phyloP scores from a whole-genome alignment of 345 rosid species.

The Salix udensis region DNA sequence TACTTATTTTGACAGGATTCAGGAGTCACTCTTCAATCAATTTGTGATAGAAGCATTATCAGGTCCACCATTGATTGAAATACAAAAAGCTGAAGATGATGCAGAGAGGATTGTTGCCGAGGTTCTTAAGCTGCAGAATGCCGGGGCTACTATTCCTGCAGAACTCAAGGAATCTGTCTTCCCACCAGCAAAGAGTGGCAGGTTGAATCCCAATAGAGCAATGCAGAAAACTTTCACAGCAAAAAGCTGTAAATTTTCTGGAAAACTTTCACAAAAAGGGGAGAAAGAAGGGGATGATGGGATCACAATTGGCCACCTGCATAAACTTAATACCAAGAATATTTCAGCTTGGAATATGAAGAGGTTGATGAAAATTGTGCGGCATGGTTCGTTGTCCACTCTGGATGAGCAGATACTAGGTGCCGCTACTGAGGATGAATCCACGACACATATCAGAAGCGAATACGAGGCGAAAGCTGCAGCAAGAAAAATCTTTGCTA shows the following conservation, averaged over 20 bases:
- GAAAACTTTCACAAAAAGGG: constrained; percentile 24
- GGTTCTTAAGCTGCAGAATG: constrained; percentile 48
- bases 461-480: constrained; percentile 83
- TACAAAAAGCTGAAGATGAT: constrained; percentile 46
- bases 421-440: constrained; percentile 48
- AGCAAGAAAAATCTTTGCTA: constrained; percentile 78
- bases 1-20: constrained; percentile 88
- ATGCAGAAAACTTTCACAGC: constrained; percentile 26
- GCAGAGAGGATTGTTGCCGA: constrained; percentile 44
- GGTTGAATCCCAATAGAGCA: constrained; percentile 12
- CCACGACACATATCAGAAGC: constrained; percentile 54
- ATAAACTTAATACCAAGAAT: constrained; percentile 65
- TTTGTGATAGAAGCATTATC: constrained; percentile 79
- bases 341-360: constrained; percentile 98
- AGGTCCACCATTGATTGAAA: constrained; percentile 68
- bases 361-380: constrained; percentile 79
- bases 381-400: constrained; percentile 65
- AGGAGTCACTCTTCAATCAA: constrained; percentile 71
- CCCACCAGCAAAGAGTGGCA: constrained; percentile 37
- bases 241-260: constrained; percentile 44
- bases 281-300: constrained; percentile 28
- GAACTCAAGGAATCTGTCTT: constrained; percentile 54
- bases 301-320: constrained; percentile 61
- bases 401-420: constrained; percentile 66
- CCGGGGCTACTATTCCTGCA: constrained; percentile 55